Base-by-base conservation (phyloP, 2,329 filamentous ascomycete genomes). In the Thielaviopsis populi region DNA sequence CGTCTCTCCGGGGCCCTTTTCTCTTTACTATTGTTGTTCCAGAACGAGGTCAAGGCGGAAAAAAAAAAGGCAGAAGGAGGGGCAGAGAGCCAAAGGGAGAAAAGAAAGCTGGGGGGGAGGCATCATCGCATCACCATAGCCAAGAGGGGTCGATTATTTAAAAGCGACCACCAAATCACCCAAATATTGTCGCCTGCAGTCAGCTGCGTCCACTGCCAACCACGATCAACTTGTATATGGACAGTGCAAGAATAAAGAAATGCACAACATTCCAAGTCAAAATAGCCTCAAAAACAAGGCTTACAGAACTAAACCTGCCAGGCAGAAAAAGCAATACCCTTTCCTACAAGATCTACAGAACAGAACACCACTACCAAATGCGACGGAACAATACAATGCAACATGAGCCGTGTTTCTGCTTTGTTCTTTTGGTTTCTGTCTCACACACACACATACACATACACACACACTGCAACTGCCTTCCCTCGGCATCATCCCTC, bases 391-490 rank as follows among this genome's bases (percentile, higher is more conserved):
- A 54, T 54, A 24, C 50, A 54, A n/a, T 24, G 17, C 50, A 17
- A 10, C 50, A 33, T 33, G 50, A 54, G 50, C 13, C 17, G 50
- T 54, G 50, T 24, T 54, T 54, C 50, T 54, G 33, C 50, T 54
- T 54, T 54, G 50, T 54, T 54, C 50, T 54, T n/a, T 33, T 54
- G 5, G 50, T 30, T 54, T 54, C 50, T 54, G 50, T 54, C 50
- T 54, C 50, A 33, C 27, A 30, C 48, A 4, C 10, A n/a, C n/a
- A n/a, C n/a, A n/a, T n/a, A n/a, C 48, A 54, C 15, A 24, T 5
- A 53, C 10, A 43, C 3, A 46, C 15, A 46, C 6, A 37, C 33
- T 37, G 50, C 50, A 54, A 54, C 13, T 54, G 17, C 48, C 24
- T 30, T 24, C 13, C 24, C 48, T 30, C 5, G 48, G 42, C 4